A percentile compares a stretch with the other conserved stretches of the same genome.
Evolutionary conservation across 306 rosid genomes (phyloP).

Genomic region (Inga oerstediana): DNA sequence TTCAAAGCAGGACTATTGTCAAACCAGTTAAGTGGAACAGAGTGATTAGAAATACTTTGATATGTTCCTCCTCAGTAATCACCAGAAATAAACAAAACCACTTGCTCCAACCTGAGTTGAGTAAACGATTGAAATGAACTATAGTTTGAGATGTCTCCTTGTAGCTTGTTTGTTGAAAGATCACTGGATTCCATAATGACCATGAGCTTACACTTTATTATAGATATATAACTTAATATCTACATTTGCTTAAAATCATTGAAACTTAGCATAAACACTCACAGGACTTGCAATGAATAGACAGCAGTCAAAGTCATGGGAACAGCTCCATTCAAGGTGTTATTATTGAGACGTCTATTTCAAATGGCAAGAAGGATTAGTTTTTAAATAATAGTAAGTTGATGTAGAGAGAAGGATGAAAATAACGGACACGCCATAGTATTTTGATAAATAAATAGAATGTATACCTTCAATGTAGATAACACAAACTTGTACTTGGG

Average conservation of each 20-base stretch:
- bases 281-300: constrained; percentile 62
- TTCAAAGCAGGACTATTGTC: neutral
- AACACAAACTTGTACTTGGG: neutral
- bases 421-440: neutral
- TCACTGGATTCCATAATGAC: constrained; percentile 52
- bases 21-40: constrained; percentile 48
- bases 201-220: constrained; percentile 19
- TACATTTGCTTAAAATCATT: neutral
- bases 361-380: constrained; percentile 22
- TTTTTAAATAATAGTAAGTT: neutral
- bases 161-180: constrained; percentile 56
- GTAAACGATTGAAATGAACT: constrained; percentile 71
- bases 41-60: constrained; percentile 1
- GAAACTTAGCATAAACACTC: constrained; percentile 38
- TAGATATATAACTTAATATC: neutral
- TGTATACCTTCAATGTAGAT: neutral
- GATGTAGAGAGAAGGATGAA: neutral
- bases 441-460: neutral
- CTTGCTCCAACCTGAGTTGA: constrained; percentile 54
- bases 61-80: neutral
- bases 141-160: constrained; percentile 59
- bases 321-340: constrained; percentile 54
- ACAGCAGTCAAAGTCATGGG: constrained; percentile 48
- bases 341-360: constrained; percentile 81
- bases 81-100: constrained; percentile 3